Percentiles rank a stretch among this genome's conserved stretches.
These are phyloP conservation scores for Anethum foeniculum DNA, from an alignment of 140 eudicot species.

Conservation along the genomic window DNA sequence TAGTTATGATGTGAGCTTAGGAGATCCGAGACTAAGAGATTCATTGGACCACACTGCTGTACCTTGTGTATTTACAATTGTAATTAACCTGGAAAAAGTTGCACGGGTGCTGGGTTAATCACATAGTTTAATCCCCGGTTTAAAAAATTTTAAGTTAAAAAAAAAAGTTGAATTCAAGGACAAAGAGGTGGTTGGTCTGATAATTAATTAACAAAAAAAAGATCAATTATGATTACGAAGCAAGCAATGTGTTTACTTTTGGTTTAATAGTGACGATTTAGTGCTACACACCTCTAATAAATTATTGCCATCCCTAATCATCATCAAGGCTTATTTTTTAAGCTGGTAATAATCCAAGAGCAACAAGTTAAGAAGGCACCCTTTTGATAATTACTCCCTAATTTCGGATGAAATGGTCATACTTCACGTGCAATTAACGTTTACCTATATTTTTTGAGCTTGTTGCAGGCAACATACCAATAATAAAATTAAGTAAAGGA, in stretches of 20 bases:
- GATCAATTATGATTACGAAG: background rate
- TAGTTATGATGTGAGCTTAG: constrained; percentile 2
- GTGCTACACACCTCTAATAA: background rate
- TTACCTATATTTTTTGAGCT: background rate
- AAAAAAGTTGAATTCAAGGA: background rate
- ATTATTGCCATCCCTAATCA: background rate
- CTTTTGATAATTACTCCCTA: background rate
- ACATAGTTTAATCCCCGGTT: background rate
- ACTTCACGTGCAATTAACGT: constrained; percentile 1
- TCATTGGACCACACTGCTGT: background rate
- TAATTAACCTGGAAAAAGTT: constrained; percentile 3
- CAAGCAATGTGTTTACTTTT: constrained; percentile 11
- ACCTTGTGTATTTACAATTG: background rate
- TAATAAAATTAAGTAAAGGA: no score
- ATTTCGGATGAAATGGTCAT: background rate
- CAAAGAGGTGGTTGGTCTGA: background rate
- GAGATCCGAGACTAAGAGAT: background rate
- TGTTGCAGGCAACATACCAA: background rate
- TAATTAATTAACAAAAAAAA: background rate
- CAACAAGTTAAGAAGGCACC: background rate
- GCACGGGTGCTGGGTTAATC: background rate
- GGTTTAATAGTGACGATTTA: background rate
- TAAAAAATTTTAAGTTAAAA: background rate
- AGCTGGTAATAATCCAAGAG: background rate
- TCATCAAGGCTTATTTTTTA: background rate